A percentile compares a stretch with the other conserved stretches of the same genome.
Evolutionary conservation across 768 basidiomycete species (phyloP).

Genomic region (Tricholomella constricta): DNA sequence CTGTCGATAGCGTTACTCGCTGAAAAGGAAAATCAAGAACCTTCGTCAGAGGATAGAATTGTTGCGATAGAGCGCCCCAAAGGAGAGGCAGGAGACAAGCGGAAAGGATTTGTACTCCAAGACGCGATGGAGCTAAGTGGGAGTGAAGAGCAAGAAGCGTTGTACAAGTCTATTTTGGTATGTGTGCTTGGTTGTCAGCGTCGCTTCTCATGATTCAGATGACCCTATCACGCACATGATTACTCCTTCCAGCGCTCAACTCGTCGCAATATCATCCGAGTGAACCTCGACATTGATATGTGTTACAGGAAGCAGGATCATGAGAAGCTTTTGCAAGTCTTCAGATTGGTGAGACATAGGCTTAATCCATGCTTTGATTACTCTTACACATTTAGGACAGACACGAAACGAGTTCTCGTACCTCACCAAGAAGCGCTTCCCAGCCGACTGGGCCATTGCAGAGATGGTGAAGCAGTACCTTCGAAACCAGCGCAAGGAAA

Average conservation of each 20-base stretch:
- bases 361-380: not conserved
- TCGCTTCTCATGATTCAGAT: too few relatives aligned
- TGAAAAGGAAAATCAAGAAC: not conserved
- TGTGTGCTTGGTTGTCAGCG: not conserved
- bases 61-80: not conserved
- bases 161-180: conserved; percentile 3
- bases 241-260: not conserved
- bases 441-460: conserved; percentile 1
- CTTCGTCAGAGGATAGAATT: not conserved
- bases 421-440: conserved; percentile 2
- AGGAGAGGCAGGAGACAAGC: conserved; percentile 1
- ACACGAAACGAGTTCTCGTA: not conserved
- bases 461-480: conserved; percentile 6
- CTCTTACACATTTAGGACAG: not conserved
- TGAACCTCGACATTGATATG: not conserved
- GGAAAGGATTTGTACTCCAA: not conserved
- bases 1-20: not conserved
- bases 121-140: not conserved
- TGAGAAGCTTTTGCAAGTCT: conserved; percentile 1
- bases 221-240: not conserved
- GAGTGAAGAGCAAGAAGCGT: not conserved
- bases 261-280: not conserved
- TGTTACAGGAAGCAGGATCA: not conserved
- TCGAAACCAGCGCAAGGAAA: conserved; percentile 2
- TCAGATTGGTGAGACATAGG: not conserved